Base-by-base conservation (phyloP, 192 early-diverging fungal genomes). In the Coemansia sp. region DNA sequence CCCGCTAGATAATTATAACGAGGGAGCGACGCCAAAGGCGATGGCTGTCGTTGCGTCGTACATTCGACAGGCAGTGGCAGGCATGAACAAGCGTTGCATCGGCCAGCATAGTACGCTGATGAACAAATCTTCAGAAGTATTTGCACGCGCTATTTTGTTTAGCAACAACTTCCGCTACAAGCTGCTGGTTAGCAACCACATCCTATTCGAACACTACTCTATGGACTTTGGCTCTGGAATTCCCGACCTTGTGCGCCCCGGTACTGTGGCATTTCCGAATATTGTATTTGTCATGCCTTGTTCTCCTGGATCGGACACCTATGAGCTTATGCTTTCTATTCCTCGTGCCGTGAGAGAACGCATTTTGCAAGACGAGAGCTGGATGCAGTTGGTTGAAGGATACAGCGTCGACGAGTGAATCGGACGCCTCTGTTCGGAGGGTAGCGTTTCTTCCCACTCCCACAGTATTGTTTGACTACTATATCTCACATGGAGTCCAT, bases 201-300 rank as follows among this genome's bases (percentile, higher is more conserved):
- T 60, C 28, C 34, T 54, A 14, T 72, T 66, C 27, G 40, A 50
- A 1, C 48, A 65, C 29, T 66, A 66, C 47, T 20, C 13, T n/a
- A 31, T 55, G 23, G 64, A 72, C 47, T 72, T 72, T 72, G 70
- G 70, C 11, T 13, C 10, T 3, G 70, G 63, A 33, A 33, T 33
- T 20, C 52, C 52, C 7, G 30, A 2, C 6, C 30, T 54, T 3
- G 28, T 54, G 30, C 52, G 52, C 17, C 52, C 52, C 0, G 17
- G 6, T 6, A 29, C 30, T 6, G 3, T 17, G 4, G 52, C 52
- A 15, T 54, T 54, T 19, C 52, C 52, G 19, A 33, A 54, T n/a
- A 33, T 54, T 33, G 30, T 54, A 31, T 54, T 54, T 20, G n/a
- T 54, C 14, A 54, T 54, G 52, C 52, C 52, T 54, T 54, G 52